Evolutionary conservation across 345 rosid species (phyloP).

Genomic region (Eucalyptus erythrocorys): DNA sequence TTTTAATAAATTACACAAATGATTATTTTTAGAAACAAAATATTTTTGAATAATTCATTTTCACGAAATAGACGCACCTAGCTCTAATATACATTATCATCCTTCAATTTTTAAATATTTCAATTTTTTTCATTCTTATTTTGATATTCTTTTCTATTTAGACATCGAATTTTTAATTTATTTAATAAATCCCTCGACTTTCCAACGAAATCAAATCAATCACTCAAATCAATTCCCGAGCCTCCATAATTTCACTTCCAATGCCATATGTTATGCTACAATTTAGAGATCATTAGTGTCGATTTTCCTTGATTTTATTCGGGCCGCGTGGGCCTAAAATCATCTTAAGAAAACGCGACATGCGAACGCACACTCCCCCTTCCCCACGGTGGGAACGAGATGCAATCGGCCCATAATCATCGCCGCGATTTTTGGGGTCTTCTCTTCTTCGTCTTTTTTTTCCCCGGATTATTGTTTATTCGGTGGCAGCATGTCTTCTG

Average conservation of each 20-base stretch:
- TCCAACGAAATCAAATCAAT: background rate
- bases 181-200: fast-evolving
- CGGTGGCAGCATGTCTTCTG: background rate
- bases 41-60: no score
- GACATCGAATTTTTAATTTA: fast-evolving
- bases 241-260: background rate
- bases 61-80: no score
- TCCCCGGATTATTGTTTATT: background rate
- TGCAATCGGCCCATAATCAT: background rate
- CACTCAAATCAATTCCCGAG: background rate
- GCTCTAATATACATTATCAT: fast-evolving
- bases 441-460: background rate
- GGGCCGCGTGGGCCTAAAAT: background rate
- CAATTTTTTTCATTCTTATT: fast-evolving
- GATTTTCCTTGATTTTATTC: background rate
- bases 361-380: background rate
- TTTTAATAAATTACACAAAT: no score
- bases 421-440: background rate
- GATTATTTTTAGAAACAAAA: no score
- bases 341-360: background rate
- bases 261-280: fast-evolving
- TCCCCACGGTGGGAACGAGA: background rate
- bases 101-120: background rate
- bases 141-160: fast-evolving
- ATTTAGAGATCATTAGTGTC: background rate